phyloP scores from a whole-genome alignment of 1,139 yeast species.

The Nakaseomyces kungkrabaensis region DNA sequence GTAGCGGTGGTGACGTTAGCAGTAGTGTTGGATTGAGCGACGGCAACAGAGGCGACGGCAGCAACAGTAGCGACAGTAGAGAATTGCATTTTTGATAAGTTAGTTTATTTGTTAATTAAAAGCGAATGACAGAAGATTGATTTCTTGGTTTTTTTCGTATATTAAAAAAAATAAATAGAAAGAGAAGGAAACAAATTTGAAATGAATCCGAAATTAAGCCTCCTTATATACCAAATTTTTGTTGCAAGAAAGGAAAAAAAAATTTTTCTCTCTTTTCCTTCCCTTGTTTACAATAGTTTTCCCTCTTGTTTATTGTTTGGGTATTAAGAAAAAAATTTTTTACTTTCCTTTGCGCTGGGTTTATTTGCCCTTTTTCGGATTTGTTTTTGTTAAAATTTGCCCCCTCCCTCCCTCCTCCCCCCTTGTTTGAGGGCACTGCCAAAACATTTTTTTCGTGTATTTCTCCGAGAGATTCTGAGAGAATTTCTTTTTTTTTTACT shows the following conservation, averaged over 20 bases:
- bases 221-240: not conserved
- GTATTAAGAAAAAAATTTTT: too few relatives aligned
- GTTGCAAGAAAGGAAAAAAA: not conserved
- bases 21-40: slow-evolving; percentile 13
- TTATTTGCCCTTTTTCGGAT: too few relatives aligned
- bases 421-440: too few relatives aligned
- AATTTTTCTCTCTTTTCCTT: not conserved
- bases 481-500: too few relatives aligned
- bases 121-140: slow-evolving; percentile 14
- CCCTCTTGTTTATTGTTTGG: not conserved
- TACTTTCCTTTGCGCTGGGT: too few relatives aligned
- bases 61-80: slow-evolving; percentile 25
- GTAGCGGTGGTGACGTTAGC: slow-evolving; percentile 28
- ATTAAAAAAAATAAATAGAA: not conserved
- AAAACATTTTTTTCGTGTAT: too few relatives aligned
- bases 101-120: slow-evolving; percentile 4
- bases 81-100: slow-evolving; percentile 22
- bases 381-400: too few relatives aligned
- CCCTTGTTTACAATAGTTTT: not conserved
- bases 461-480: too few relatives aligned
- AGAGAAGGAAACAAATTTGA: too few relatives aligned
- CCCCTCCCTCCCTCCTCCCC: too few relatives aligned
- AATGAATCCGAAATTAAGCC: not conserved
- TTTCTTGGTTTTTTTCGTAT: slow-evolving; percentile 7
- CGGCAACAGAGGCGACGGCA: slow-evolving; percentile 25